Base-by-base conservation (phyloP, 2,329 filamentous ascomycete species). In the Cordyceps pruinosa region DNA sequence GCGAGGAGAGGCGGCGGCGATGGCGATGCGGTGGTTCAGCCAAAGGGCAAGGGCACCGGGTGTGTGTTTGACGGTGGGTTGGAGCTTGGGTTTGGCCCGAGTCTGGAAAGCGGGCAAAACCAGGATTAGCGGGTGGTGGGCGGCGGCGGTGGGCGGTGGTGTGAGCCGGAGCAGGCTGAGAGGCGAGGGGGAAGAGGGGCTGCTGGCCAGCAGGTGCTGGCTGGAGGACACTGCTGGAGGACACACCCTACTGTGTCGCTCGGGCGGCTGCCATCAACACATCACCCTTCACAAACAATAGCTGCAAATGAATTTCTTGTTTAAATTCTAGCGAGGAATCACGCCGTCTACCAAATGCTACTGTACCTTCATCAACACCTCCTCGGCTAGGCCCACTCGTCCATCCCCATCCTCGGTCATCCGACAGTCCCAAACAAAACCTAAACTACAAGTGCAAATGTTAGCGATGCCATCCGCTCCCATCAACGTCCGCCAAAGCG, bases 61-160 rank as follows among this genome's bases (percentile, higher is more conserved):
- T 25, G 28, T 28, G 35, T 26, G 34, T 55, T 46, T 49, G 54
- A 49, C 45, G 26, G 35, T 42, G 45, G 25, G 35, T 21, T 41
- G 23, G n/a, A n/a, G n/a, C n/a, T n/a, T n/a, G n/a, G n/a, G 28
- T 32, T 28, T 35, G 39, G 47, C 46, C 35, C 45, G 21, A 21
- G 45, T 49, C 45, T 56, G 45, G 35, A 37, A 35, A n/a, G 51
- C 30, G 54, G 54, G 37, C 26, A 56, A 49, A 56, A 54, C 39
- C 21, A 35, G 51, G 26, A 52, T 52, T n/a, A 52, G 49, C 49
- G 25, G 28, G 47, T 42, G 28, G 35, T 41, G 25, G 51, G 35
- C 28, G 21, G 30, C 17, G 30, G 17, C 23, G n/a, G 25, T 37
- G 35, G 35, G 12, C 42, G 49, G 39, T 45, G 50, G 30, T 15